A percentile compares a stretch with the other conserved stretches of the same genome.
phyloP scores from a whole-genome alignment of 2,329 filamentous ascomycete genomes.

The Fusarium concolor region DNA sequence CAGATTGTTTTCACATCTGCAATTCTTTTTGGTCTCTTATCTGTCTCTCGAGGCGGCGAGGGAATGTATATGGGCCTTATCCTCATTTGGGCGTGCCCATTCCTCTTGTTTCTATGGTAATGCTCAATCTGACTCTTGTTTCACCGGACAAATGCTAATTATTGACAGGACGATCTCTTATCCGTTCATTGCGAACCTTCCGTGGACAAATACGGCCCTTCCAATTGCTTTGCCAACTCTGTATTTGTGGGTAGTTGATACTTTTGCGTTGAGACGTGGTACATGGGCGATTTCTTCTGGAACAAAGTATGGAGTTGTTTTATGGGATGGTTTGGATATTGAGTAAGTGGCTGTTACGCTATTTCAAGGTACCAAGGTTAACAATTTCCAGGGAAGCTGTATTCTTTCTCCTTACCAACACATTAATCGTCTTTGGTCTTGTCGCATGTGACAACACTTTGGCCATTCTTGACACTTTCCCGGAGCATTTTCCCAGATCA shows the following conservation, averaged over 20 bases:
- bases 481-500: constrained; percentile 64
- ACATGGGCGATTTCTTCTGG: constrained; percentile 77
- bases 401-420: constrained; percentile 79
- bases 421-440: constrained; percentile 75
- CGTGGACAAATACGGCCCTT: constrained; percentile 65
- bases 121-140: neutral
- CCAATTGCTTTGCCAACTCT: constrained; percentile 73
- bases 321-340: constrained; percentile 75
- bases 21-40: constrained; percentile 57
- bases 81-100: constrained; percentile 74
- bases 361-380: rapidly evolving
- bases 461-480: constrained; percentile 73
- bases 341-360: constrained; percentile 54
- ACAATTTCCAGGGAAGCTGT: constrained; percentile 65
- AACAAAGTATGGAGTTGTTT: constrained; percentile 72
- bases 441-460: constrained; percentile 76
- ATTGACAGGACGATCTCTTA: constrained; percentile 71
- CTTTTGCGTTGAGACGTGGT: constrained; percentile 72
- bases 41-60: constrained; percentile 59
- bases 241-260: constrained; percentile 80
- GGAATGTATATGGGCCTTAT: constrained; percentile 78
- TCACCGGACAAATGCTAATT: neutral
- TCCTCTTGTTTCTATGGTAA: constrained; percentile 63
- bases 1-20: constrained; percentile 60
- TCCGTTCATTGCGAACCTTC: constrained; percentile 71